These are phyloP conservation scores for Vitellaria paradoxa DNA, from an alignment of 179 eudicot species.

Conservation along the genomic window DNA sequence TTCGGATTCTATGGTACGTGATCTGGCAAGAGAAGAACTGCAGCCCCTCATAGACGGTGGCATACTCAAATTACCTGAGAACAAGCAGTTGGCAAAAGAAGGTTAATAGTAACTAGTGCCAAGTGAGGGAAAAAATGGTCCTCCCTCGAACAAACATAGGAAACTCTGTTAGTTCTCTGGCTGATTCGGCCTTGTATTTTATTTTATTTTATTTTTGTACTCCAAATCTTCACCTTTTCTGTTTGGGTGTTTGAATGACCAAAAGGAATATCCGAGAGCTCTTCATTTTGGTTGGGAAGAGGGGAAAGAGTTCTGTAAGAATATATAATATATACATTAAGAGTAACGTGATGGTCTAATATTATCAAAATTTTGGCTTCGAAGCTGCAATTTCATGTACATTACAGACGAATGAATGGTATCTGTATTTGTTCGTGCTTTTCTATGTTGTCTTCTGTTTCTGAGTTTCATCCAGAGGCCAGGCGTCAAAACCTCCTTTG, in stretches of 20 bases:
- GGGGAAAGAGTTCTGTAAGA: background rate
- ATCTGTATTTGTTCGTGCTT: background rate
- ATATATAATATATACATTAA: too few species aligned
- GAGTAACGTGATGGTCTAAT: background rate
- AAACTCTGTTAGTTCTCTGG: background rate
- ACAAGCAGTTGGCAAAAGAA: conserved; percentile 38
- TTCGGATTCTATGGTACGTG: conserved; percentile 42
- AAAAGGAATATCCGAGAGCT: conserved; percentile 15
- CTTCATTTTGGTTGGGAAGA: background rate
- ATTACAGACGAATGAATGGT: background rate
- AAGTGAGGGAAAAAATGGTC: background rate
- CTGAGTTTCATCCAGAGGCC: too few species aligned
- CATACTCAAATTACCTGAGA: conserved; percentile 47
- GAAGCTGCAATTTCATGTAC: background rate
- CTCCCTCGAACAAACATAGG: background rate
- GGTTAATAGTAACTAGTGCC: conserved; percentile 9
- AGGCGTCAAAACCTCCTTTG: too few species aligned
- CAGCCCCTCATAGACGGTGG: conserved; percentile 70
- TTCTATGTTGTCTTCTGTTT: background rate
- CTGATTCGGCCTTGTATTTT: background rate
- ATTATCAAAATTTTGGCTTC: background rate
- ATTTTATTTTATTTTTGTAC: background rate
- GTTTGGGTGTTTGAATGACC: background rate
- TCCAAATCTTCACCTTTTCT: background rate
- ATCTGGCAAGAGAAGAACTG: conserved; percentile 55